Percentiles rank a stretch among this genome's conserved stretches.
Evolutionary conservation across 257 asterid species (phyloP).

Genomic region (Ehretia macrophylla): DNA sequence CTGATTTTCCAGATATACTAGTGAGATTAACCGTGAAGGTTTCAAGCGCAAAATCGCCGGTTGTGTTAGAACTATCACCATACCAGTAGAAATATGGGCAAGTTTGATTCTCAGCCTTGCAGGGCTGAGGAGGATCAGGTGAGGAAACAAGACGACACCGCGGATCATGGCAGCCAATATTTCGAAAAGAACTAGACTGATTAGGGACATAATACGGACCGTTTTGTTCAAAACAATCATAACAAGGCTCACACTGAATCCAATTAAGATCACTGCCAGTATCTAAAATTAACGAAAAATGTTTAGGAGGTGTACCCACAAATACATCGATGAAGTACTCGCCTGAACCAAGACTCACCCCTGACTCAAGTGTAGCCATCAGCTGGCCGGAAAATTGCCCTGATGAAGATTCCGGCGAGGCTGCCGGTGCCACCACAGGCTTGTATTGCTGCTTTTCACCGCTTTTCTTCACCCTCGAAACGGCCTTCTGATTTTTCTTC

Average conservation of each 20-base stretch:
- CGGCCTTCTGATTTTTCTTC: constrained; percentile 49
- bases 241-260: constrained; percentile 88
- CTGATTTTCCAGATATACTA: constrained; percentile 32
- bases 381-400: constrained; percentile 41
- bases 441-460: not conserved
- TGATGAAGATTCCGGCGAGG: constrained; percentile 32
- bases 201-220: constrained; percentile 68
- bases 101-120: constrained; percentile 40
- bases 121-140: constrained; percentile 62
- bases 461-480: constrained; percentile 31
- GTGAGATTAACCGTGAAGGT: constrained; percentile 84
- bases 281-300: constrained; percentile 74
- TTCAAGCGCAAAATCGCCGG: constrained; percentile 80
- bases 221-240: constrained; percentile 79
- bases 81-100: constrained; percentile 96
- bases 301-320: constrained; percentile 85
- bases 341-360: constrained; percentile 53
- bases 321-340: constrained; percentile 91
- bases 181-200: constrained; percentile 43
- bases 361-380: constrained; percentile 75
- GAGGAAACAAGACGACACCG: constrained; percentile 66
- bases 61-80: constrained; percentile 88
- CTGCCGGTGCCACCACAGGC: constrained; percentile 9
- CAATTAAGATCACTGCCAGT: constrained; percentile 96
- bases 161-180: constrained; percentile 65